Evolutionary conservation across 2,329 filamentous ascomycete species (phyloP).

Genomic region (Malbranchea zuffiana): DNA sequence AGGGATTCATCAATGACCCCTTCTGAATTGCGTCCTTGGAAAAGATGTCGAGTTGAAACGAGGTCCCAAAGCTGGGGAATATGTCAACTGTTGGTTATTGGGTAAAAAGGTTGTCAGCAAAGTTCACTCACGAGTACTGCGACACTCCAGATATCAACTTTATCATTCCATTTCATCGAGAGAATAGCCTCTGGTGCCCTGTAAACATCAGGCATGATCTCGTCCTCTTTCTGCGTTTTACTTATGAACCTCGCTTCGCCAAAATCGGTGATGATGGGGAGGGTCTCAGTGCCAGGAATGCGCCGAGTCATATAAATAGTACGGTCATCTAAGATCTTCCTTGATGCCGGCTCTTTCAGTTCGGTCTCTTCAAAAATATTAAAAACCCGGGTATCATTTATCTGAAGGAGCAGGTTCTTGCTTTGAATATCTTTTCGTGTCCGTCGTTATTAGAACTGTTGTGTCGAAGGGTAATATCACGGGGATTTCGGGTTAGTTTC

Average conservation of each 20-base stretch:
- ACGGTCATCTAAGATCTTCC: conserved; percentile 12
- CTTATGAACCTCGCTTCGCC: conserved; percentile 7
- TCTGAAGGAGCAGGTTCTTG: conserved; percentile 12
- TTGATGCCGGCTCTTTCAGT: conserved; percentile 7
- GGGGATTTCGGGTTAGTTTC: background rate
- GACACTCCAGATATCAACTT: conserved; percentile 21
- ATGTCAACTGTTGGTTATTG: background rate
- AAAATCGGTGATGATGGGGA: conserved; percentile 12
- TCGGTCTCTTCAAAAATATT: conserved; percentile 12
- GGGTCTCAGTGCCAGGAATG: conserved; percentile 1
- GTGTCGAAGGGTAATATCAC: background rate
- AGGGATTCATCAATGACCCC: conserved; percentile 7
- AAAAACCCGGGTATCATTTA: conserved; percentile 7
- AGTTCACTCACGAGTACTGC: conserved; percentile 17
- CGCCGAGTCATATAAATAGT: conserved; percentile 10
- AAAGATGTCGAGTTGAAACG: conserved; percentile 1
- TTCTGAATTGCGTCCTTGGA: conserved; percentile 3
- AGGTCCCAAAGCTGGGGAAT: conserved; percentile 12
- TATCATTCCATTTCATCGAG: conserved; percentile 18
- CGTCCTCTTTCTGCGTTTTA: conserved; percentile 7
- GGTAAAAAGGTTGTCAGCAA: too few species aligned
- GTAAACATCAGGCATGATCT: conserved; percentile 18
- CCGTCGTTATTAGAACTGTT: background rate
- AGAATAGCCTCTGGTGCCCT: conserved; percentile 18
- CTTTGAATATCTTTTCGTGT: conserved; percentile 8